These are phyloP conservation scores for Chlorella sorokiniana DNA, from an alignment of 139 green algal genomes.

Conservation along the genomic window DNA sequence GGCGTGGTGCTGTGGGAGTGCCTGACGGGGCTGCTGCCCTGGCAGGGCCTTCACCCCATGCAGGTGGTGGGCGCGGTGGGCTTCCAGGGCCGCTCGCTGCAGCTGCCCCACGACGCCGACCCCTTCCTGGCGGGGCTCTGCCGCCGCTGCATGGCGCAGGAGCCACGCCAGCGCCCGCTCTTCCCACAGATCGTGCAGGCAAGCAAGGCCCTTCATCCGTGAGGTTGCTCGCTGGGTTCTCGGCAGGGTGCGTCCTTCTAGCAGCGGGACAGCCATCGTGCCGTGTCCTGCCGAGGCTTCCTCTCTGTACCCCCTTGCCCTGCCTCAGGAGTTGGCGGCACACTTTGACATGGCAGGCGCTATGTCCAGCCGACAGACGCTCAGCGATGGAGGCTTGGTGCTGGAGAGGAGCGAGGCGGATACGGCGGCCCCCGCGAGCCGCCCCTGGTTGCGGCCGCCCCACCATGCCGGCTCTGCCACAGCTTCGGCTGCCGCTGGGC, in stretches of 20 bases:
- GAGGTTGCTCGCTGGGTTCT: not conserved
- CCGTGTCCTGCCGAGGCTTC: not conserved
- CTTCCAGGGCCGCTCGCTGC: slow-evolving; percentile 69
- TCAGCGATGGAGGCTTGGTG: not conserved
- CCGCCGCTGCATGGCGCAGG: slow-evolving; percentile 14
- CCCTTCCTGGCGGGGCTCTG: slow-evolving; percentile 16
- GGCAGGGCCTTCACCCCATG: slow-evolving; percentile 73
- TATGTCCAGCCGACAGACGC: not conserved
- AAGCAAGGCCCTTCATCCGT: not conserved
- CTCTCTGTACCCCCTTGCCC: not conserved
- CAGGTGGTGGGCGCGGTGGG: slow-evolving; percentile 90
- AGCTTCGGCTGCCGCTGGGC: not conserved
- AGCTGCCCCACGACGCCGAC: not conserved
- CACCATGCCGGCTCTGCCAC: not conserved
- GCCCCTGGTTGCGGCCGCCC: too few relatives aligned
- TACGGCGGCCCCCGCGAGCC: not conserved
- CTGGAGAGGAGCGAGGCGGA: not conserved
- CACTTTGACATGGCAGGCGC: not conserved
- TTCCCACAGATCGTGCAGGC: slow-evolving; percentile 21
- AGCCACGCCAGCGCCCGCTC: not conserved
- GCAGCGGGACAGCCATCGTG: too few relatives aligned
- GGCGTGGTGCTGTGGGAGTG: slow-evolving; percentile 76
- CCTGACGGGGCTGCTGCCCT: slow-evolving; percentile 75
- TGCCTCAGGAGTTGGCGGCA: not conserved
- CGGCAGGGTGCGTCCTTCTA: too few relatives aligned